Percentiles rank a stretch among this genome's conserved stretches.
phyloP scores from a whole-genome alignment of 352 stramenopile species.

The Globisporangium paroecandrum region DNA sequence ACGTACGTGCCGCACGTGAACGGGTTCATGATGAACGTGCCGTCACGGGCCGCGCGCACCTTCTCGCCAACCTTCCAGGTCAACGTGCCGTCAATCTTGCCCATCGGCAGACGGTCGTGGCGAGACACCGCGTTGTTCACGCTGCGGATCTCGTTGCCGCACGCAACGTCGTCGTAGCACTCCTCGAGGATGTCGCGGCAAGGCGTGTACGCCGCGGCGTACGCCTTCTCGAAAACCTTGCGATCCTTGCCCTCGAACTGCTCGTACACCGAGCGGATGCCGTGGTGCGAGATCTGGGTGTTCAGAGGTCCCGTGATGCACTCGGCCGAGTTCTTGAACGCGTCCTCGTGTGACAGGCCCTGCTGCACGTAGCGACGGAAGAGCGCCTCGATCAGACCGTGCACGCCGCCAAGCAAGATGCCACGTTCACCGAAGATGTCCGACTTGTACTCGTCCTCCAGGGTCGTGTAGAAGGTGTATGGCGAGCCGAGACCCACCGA shows the following conservation, averaged over 20 bases:
- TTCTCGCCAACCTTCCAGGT: conserved; percentile 98
- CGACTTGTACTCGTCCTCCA: conserved; percentile 96
- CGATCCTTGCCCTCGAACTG: conserved; percentile 92
- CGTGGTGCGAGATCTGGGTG: conserved; percentile 96
- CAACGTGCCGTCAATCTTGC: conserved; percentile 97
- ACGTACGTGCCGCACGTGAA: conserved; percentile 98
- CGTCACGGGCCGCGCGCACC: conserved; percentile 91
- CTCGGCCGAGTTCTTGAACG: conserved; percentile 96
- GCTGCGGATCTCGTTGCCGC: conserved; percentile 97
- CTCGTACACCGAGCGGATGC: conserved; percentile 97
- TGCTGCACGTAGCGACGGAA: conserved; percentile 96
- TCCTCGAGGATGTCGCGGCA: conserved; percentile 98
- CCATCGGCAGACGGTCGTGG: conserved; percentile 93
- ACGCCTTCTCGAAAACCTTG: conserved; percentile 93
- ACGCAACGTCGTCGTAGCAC: conserved; percentile 98
- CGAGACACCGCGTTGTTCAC: conserved; percentile 97
- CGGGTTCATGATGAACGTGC: conserved; percentile 96
- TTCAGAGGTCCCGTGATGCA: conserved; percentile 97
- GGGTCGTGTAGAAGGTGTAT: conserved; percentile 97
- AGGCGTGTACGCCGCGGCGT: conserved; percentile 94
- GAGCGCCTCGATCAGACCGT: conserved; percentile 97
- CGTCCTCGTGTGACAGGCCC: conserved; percentile 92
- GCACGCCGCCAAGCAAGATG: conserved; percentile 95
- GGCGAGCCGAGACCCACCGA: conserved; percentile 95
- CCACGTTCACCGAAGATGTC: conserved; percentile 98